Evolutionary conservation across 2,329 filamentous ascomycete species (phyloP), one percentile per base, ranked within the genome.

Genomic region (Fonsecaea pedrosoi): DNA sequence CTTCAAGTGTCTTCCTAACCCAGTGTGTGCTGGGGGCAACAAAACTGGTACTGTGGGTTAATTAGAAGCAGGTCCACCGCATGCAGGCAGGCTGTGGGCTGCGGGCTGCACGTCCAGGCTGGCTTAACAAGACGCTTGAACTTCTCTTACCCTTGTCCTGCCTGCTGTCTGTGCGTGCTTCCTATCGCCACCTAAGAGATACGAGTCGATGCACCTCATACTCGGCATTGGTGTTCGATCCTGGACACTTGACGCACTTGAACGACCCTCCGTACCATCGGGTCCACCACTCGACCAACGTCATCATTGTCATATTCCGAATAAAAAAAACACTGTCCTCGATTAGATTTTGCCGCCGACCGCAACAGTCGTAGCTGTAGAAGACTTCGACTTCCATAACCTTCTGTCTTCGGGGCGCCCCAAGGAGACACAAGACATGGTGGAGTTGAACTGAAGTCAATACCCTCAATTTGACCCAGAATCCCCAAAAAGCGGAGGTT

Each of bases 71-170:
- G 45, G 21, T 21, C 45, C 45, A 50, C 45, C 6, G 21, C 12
- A 50, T 50, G 45, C 45, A 50, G 45, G 18, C 18, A 50, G 45
- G 45, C 45, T 50, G 45, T 50, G 45, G 45, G 21, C 10, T 21
- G 45, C 2, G 25, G 25, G 25, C 25, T 25, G 25, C 18, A 50
- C 25, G 45, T 10, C 45, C 45, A 50, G 45, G 45, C 45, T 50
- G 45, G 30, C 45, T 50, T 50, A 10, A 25, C 45, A 25, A 48
- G 45, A 25, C 9, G 25, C 18, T 50, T 50, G 18, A 2, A 2
- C 18, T 21, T n/a, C 18, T 50, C 18, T 21, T 50, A 10, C 45
- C 18, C 45, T 50, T 25, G 45, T 12, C 45, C 45, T 50, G 45
- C 12, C 18, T 12, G 6, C 18, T 50, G 45, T 10, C 8, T 50